Base-by-base conservation (phyloP, 306 rosid species). In the Acacia crassicarpa region DNA sequence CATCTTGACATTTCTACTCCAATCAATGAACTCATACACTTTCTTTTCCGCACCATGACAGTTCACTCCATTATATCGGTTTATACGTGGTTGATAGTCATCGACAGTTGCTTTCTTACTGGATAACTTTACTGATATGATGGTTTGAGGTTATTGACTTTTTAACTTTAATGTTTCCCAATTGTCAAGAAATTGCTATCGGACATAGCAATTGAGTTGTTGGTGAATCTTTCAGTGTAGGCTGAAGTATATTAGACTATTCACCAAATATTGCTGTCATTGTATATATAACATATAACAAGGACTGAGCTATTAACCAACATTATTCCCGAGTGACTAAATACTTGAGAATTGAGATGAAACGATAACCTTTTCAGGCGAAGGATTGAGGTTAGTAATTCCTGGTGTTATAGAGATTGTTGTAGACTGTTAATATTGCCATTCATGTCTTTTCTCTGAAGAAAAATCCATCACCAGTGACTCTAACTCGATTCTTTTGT, bases 121-220 rank as follows among this genome's bases (percentile, higher is more conserved):
- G 12, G 77, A 9, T 25, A 76, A 43, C 6, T 16, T 78, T 53
- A 25, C 66, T 73, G 54, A 67, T 74, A 54, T 13, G 44, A 27
- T 59, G 49, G 49, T 49, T 70, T 62, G 84, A 54, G 74, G 32
- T 76, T 46, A 71, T 72, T 75, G 77, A 62, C 54, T 63, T 54
- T 54, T 66, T 65, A 40, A 67, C 23, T 45, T 80, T 25, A 38
- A n/a, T 7, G 6, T 22, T 40, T 59, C 32, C 43, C 19, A 44
- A 27, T 59, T 30, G 15, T 12, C 58, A 23, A 54, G 13, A 13
- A 54, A 8, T n/a, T n/a, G 41, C n/a, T 27, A 14, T 9, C 53
- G 53, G 45, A 59, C 32, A 76, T 41, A 30, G 33, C 11, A 61
- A 66, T 65, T 44, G 45, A n/a, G 62, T 33, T 75, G 75, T n/a